Evolutionary conservation across 2,329 filamentous ascomycete genomes (phyloP), one percentile per base, ranked within the genome.

Genomic region (Trichoderma atrobrunneum): DNA sequence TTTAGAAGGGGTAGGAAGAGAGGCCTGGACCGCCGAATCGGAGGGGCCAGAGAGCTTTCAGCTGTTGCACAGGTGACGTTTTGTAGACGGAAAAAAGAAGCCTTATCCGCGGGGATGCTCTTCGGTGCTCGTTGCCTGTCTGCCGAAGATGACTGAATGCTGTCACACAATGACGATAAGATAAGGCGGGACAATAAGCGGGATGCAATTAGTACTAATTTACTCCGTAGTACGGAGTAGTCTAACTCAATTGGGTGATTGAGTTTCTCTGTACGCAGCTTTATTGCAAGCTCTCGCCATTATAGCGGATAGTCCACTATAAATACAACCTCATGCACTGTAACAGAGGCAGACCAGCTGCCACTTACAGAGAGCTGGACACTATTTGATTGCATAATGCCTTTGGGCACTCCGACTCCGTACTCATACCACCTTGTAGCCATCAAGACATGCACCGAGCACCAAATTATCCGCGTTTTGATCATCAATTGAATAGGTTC

Each of bases 131-230:
- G 65, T 69, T 69, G 65, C 56, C 65, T 66, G 63, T 51, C 63
- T 39, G 63, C 48, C 34, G 51, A 54, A 59, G 63, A 65, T 54
- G 43, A 65, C 64, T 57, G 64, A n/a, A 70, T 70, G 67, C 67
- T 70, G 70, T 72, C 71, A 72, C 71, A 69, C 59, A 59, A 63
- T 57, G n/a, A 39, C 65, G 71, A 72, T 72, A 72, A 72, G 71
- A 72, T 72, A 72, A 72, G 36, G 21, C 56, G 21, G 28, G 57
- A 34, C 28, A 34, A 34, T 32, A 26, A 43, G 39, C 39, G 39
- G 39, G 39, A 59, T 48, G 48, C n/a, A 54, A 54, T 24, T 54
- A 54, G n/a, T 54, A 54, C 21, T 54, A 43, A 43, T 18, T 43
- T 1, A 34, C 11, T 34, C 32, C 30, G 30, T 30, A 43, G 39